Base-by-base conservation (phyloP, 257 asterid genomes). In the Prunella vulgaris region DNA sequence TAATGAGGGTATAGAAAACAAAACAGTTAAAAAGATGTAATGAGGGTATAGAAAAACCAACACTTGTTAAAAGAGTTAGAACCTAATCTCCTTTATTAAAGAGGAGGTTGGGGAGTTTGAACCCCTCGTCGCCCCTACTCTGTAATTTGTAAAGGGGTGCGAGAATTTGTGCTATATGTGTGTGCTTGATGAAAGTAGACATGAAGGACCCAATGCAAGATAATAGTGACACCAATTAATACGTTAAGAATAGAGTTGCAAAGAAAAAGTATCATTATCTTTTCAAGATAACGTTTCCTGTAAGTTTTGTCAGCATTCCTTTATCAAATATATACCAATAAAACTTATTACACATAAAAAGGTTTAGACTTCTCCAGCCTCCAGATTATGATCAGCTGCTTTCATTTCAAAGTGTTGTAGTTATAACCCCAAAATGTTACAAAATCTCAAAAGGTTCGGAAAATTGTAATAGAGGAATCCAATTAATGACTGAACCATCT, bases 1-100 rank as follows among this genome's bases (percentile, higher is more conserved):
- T n/a, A n/a, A n/a, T n/a, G n/a, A n/a, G n/a, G n/a, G n/a, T n/a
- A n/a, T n/a, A n/a, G n/a, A n/a, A n/a, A n/a, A n/a, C n/a, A n/a
- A n/a, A n/a, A n/a, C n/a, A n/a, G n/a, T n/a, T n/a, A 54, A 32
- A 32, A 32, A 32, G 37, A 69, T 22, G 46, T 14, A 57, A 74
- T 80, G 48, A 74, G 78, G 56, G 64, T 25, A 49, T 33, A 52
- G 59, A 54, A 57, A 38, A 32, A 59, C 40, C 10, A 28, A n/a
- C 4, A 5, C 64, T 58, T 27, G 64, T n/a, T 57, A 57, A 27
- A 56, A 57, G 15, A 57, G 22, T 14, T 13, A 12, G 10, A 4
- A 10, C 30, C 10, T 24, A 56, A 13, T 25, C 35, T 10, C 62
- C 35, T 25, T 42, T 42, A 42, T 42, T 42, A 42, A 17, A 12